Base-by-base conservation (phyloP, 352 stramenopile genomes). In the Globisporangium mamillatum region DNA sequence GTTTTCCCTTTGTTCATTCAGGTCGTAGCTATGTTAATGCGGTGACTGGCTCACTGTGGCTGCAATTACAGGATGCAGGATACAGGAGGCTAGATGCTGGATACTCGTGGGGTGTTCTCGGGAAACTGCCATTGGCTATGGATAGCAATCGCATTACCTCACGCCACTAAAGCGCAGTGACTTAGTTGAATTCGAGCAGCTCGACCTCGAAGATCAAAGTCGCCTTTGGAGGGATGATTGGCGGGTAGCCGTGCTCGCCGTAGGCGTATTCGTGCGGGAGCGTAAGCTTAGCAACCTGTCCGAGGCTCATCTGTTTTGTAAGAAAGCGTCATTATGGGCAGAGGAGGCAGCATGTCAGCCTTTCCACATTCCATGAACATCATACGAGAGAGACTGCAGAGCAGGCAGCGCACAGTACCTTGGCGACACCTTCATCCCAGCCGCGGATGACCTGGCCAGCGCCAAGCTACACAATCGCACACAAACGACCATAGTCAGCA, bases 241-340 rank as follows among this genome's bases (percentile, higher is more conserved):
- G 92, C 14, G 89, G 89, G 61, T 96, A 93, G 41, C 96, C 94
- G 52, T 79, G 67, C 65, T 85, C 82, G 48, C 97, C 97, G 74
- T 99, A 99, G 29, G 91, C 97, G 80, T 97, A 98, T 74, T 98
- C 92, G 60, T 84, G 81, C n/a, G 95, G 89, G 65, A 98, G 94
- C 60, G 84, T 84, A 29, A 99, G 83, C 67, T 96, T 94, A 34
- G 93, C 92, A 36, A 98, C 85, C 78, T 99, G 93, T 46, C 96
- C 96, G 48, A 98, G 83, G 63, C 81, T 97, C 94, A 99, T 88
- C 79, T 69, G 14, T 16, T 18, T 20, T 9, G 14, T 48, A 20
- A 20, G 0, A 20, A 18, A 20, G 14, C 38, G 18, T 20, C 3
- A 48, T 20, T 7, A 48, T 16, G 38, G 27, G 27, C 27, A 32